Percentiles rank a stretch among this genome's conserved stretches.
These are phyloP conservation scores for Aureobasidium sp. DNA, from an alignment of 2,329 filamentous ascomycete species.

Conservation along the genomic window DNA sequence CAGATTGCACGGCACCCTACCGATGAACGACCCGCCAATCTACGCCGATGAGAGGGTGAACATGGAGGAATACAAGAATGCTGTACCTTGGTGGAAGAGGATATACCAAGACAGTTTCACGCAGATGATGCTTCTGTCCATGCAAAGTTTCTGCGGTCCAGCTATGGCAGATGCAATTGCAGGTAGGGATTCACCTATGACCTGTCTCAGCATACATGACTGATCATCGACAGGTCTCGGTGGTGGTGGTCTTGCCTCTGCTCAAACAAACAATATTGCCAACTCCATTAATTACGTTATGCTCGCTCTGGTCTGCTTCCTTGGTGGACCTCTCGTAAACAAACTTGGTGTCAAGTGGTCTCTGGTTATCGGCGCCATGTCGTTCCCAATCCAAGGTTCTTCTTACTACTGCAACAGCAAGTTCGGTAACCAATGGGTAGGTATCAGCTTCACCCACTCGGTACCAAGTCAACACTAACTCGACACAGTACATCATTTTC, in stretches of 20 bases:
- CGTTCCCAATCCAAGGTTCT: constrained; percentile 12
- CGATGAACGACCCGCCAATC: constrained; percentile 19
- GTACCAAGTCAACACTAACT: constrained; percentile 27
- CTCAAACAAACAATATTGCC: constrained; percentile 11
- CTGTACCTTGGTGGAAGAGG: constrained; percentile 37
- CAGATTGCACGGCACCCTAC: constrained; percentile 24
- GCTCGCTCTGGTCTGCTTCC: constrained; percentile 10
- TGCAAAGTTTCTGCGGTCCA: constrained; percentile 31
- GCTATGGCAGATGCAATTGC: constrained; percentile 15
- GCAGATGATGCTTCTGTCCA: constrained; percentile 42
- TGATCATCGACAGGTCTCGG: constrained; percentile 7
- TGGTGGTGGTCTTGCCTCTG: constrained; percentile 11
- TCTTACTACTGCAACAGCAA: constrained; percentile 16
- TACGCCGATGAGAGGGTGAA: constrained; percentile 30
- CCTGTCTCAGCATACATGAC: not conserved
- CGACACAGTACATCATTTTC: constrained; percentile 38
- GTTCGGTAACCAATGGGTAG: constrained; percentile 14
- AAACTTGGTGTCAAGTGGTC: constrained; percentile 14
- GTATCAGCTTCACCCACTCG: no score
- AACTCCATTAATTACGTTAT: constrained; percentile 8
- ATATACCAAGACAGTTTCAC: constrained; percentile 43
- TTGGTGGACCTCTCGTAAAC: constrained; percentile 13
- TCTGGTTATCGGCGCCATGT: constrained; percentile 11
- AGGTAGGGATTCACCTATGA: not conserved
- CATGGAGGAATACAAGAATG: constrained; percentile 29